Conservation (phyloP, 345 rosid species). For the Cardamine occulta region DNA sequence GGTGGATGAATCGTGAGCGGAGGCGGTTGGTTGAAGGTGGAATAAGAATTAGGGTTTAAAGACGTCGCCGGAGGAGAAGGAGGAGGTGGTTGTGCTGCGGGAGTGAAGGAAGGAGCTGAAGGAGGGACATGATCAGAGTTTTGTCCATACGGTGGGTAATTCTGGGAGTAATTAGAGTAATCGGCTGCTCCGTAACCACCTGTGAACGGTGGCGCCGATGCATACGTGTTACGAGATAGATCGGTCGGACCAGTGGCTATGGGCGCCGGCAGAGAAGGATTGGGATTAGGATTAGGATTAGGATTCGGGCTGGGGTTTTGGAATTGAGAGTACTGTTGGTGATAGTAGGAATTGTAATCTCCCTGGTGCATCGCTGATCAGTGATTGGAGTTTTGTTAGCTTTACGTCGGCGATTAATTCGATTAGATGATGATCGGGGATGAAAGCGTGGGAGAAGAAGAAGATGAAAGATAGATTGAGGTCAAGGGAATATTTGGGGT, state of each 20-base stretch:
- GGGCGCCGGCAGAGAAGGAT: constrained; percentile 46
- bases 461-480: constrained; percentile 13
- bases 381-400: neutral
- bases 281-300: constrained; percentile 59
- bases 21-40: constrained; percentile 49
- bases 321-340: constrained; percentile 53
- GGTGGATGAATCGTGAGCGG: constrained; percentile 43
- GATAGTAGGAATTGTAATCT: constrained; percentile 71
- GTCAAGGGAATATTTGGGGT: constrained; percentile 39
- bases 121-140: constrained; percentile 67
- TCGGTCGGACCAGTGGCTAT: constrained; percentile 47
- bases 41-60: constrained; percentile 45
- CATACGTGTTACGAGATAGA: constrained; percentile 57
- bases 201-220: constrained; percentile 83
- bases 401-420: constrained; percentile 4
- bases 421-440: constrained; percentile 28
- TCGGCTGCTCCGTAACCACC: constrained; percentile 59
- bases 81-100: constrained; percentile 44
- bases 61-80: constrained; percentile 38
- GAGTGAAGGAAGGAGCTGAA: constrained; percentile 66
- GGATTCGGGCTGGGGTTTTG: constrained; percentile 53
- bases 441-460: constrained; percentile 27
- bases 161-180: constrained; percentile 56
- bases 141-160: constrained; percentile 58
- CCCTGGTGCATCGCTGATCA: constrained; percentile 70